A percentile compares a stretch with the other conserved stretches of the same genome.
Evolutionary conservation across 2,329 filamentous ascomycete species (phyloP).

Genomic region (Microsporum canis): DNA sequence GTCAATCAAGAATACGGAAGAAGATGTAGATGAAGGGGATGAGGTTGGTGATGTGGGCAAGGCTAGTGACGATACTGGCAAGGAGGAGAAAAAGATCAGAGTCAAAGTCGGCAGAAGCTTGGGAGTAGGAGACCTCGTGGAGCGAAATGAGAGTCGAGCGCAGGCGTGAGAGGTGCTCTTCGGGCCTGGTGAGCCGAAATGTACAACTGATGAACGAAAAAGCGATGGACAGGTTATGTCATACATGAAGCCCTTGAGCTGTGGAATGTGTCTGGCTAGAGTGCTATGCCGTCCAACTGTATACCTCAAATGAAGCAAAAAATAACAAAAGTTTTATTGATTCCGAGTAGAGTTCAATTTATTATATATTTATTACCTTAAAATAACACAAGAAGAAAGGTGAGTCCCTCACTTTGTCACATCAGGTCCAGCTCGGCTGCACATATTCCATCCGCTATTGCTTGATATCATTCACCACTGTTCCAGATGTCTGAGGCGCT

Average conservation of each 20-base stretch:
- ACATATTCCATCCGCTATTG: background rate
- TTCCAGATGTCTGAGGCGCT: background rate
- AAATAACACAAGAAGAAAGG: background rate
- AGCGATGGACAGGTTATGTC: background rate
- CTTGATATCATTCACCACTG: background rate
- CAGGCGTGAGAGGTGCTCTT: slow-evolving; percentile 8
- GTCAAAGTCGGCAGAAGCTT: slow-evolving; percentile 72
- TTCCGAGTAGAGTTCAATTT: background rate
- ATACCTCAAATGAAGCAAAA: background rate
- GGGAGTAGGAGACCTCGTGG: slow-evolving; percentile 56
- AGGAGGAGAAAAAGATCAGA: slow-evolving; percentile 62
- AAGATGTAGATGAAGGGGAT: slow-evolving; percentile 63
- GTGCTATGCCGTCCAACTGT: no score
- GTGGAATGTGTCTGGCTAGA: background rate
- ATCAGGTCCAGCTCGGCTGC: background rate
- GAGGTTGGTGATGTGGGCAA: slow-evolving; percentile 55
- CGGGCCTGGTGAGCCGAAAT: background rate
- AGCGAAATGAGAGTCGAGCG: slow-evolving; percentile 33
- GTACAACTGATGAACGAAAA: background rate
- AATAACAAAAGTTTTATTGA: background rate
- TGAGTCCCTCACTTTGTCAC: background rate
- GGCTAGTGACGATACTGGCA: slow-evolving; percentile 32
- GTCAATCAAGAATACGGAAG: slow-evolving; percentile 20
- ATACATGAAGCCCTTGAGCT: background rate
- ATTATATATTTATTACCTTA: background rate